A percentile compares a stretch with the other conserved stretches of the same genome.
These are phyloP conservation scores for Coelastrella sp. DNA, from an alignment of 139 green algal genomes.

Conservation along the genomic window DNA sequence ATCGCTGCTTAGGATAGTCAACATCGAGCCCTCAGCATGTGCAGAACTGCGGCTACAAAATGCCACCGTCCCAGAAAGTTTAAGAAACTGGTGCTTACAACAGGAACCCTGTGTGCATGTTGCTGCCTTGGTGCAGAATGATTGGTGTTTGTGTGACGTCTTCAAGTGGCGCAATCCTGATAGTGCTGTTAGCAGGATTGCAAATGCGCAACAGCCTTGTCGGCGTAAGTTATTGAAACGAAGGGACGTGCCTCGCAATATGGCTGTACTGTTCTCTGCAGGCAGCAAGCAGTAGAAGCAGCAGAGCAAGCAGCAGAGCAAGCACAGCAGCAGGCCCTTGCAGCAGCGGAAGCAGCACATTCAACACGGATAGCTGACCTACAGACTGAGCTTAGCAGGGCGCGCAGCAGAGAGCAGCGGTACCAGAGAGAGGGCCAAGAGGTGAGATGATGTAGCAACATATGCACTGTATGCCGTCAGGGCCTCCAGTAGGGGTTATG, in stretches of 20 bases:
- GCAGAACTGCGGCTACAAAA: too few species aligned
- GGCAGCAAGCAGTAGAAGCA: constrained; percentile 50
- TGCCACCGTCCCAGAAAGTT: too few species aligned
- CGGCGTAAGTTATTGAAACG: too few species aligned
- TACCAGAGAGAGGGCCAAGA: constrained; percentile 8
- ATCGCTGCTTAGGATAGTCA: too few species aligned
- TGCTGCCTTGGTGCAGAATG: background rate
- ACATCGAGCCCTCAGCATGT: too few species aligned
- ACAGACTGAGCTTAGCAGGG: constrained; percentile 56
- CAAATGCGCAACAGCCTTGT: too few species aligned
- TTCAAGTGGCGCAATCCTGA: too few species aligned
- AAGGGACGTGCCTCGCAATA: background rate
- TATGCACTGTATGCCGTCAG: background rate
- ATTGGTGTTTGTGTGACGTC: too few species aligned
- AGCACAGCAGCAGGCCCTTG: background rate
- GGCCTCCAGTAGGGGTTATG: background rate
- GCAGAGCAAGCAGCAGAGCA: constrained; percentile 49
- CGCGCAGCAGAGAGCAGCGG: constrained; percentile 30
- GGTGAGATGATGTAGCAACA: background rate
- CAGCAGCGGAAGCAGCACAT: constrained; percentile 27
- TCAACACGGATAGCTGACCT: constrained; percentile 35
- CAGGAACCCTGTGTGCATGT: background rate
- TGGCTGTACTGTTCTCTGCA: background rate
- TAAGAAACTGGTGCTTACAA: too few species aligned
- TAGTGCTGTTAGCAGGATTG: too few species aligned